Evolutionary conservation across 306 rosid genomes (phyloP).

Genomic region (Canavalia ensiformis): DNA sequence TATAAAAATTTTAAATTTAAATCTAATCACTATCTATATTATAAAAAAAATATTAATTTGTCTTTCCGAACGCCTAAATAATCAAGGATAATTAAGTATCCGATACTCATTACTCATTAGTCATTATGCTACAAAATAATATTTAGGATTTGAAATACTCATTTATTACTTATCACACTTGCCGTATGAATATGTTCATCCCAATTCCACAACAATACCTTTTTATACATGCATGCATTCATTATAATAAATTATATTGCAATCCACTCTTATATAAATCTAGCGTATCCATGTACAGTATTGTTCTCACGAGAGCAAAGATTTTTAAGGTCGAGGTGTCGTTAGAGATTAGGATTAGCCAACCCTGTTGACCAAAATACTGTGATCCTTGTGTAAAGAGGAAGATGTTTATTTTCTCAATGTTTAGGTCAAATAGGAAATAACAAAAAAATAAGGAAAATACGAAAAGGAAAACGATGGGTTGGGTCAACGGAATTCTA

Average conservation of each 20-base stretch:
- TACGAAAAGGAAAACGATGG: background rate
- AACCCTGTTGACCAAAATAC: background rate
- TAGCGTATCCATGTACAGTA: background rate
- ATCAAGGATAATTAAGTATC: too few relatives aligned
- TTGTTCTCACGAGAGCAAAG: background rate
- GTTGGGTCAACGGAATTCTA: background rate
- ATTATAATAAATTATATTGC: background rate
- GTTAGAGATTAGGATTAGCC: slow-evolving; percentile 14
- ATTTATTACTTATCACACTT: too few relatives aligned
- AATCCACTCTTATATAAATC: background rate
- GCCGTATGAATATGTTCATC: too few relatives aligned
- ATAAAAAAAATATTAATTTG: too few relatives aligned
- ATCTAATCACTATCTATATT: too few relatives aligned
- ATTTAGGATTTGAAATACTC: too few relatives aligned
- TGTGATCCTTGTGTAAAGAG: background rate
- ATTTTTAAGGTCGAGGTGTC: background rate
- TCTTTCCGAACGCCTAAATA: too few relatives aligned
- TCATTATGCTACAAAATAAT: too few relatives aligned
- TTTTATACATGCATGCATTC: background rate
- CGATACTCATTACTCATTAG: too few relatives aligned
- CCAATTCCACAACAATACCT: background rate
- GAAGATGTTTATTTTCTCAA: background rate
- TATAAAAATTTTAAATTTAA: too few relatives aligned
- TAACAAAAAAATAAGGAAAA: background rate
- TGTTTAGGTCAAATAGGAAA: slow-evolving; percentile 27